Evolutionary conservation across 805 yeast genomes (phyloP), one percentile per base, ranked within the genome.

Genomic region (Tetrapisispora namnaoensis): DNA sequence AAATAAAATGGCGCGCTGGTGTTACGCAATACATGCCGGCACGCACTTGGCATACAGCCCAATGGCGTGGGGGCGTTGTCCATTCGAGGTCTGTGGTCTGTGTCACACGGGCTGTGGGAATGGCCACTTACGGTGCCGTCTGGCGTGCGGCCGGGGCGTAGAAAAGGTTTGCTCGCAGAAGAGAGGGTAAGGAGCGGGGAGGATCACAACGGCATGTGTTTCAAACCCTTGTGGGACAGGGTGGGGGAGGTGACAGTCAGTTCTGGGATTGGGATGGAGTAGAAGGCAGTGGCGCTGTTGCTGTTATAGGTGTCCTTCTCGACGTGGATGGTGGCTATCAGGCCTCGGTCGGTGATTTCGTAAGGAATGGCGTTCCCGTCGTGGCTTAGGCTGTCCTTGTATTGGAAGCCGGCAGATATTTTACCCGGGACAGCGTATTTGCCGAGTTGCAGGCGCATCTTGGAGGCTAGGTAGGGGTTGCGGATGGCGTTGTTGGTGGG

Each of bases 261-360:
- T 37, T 73, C 74, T 2, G 97, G 96, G 51, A 90, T 77, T 46
- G 82, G 68, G 42, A 87, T 63, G 57, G 83, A 84, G 65, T 87
- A 90, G 37, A 73, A 82, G 24, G 72, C 72, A 1, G 91, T 81
- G 28, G 71, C 65, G 28, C 85, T 78, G 3, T 69, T 62, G 1
- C 68, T 53, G 50, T 78, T 72, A 2, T 53, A 55, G 14, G 72
- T 71, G 51, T 86, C 82, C 45, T 72, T 73, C 62, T 89, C 96
- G 40, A 87, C 83, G 56, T 83, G 88, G 36, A 89, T 66, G 1
- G 86, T 79, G 3, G 87, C 78, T 4, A 83, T 79, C 41, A 89
- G 63, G 8, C 87, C 75, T 42, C 77, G 77, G 8, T 67, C 66
- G 14, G 75, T 73, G 7, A 80, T 67, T 7, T 83, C 84, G 55